Conservation (phyloP, 75 land plant species). For the Sequoiadendron giganteum region DNA sequence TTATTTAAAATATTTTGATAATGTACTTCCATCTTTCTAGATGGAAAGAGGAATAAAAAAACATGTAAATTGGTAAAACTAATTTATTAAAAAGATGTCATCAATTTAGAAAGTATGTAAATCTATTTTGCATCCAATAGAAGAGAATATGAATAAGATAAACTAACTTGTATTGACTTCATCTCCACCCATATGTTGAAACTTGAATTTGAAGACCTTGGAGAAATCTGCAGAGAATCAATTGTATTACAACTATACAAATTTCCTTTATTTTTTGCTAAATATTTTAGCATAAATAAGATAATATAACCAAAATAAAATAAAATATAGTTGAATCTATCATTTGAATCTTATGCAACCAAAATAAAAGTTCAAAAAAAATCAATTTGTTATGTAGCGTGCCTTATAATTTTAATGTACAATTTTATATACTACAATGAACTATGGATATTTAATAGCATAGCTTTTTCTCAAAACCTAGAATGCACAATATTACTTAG, state of each 20-base stretch:
- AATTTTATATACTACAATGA: not conserved
- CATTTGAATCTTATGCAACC: not conserved
- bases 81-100: not conserved
- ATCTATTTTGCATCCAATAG: not conserved
- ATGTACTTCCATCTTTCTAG: not conserved
- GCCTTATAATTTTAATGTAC: not conserved
- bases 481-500: not conserved
- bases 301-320: not conserved
- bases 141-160: not conserved
- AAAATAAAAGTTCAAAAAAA: not conserved
- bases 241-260: not conserved
- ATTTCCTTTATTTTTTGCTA: not conserved
- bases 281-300: not conserved
- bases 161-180: constrained; percentile 90
- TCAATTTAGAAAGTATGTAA: not conserved
- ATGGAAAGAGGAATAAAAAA: not conserved
- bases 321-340: not conserved
- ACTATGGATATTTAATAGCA: too few relatives aligned
- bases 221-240: constrained; percentile 67
- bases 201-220: constrained; percentile 79
- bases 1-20: not conserved
- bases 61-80: not conserved
- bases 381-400: not conserved
- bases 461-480: not conserved
- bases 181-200: constrained; percentile 93